These are phyloP conservation scores for Farysia itapuensis DNA, from an alignment of 1,284 basidiomycete genomes.

Conservation along the genomic window DNA sequence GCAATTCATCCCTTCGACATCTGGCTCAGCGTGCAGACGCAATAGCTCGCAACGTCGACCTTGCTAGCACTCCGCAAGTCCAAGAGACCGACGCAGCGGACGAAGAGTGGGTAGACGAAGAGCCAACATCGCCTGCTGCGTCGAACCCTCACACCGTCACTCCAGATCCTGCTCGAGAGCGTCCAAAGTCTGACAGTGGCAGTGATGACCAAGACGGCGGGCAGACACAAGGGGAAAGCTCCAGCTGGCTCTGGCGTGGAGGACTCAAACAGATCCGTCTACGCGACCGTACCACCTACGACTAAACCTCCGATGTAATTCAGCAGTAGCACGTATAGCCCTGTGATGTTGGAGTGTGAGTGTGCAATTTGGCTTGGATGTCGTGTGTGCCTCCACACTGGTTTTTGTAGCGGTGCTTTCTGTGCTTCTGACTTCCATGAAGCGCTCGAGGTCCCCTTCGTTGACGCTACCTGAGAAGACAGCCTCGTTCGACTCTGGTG, in stretches of 20 bases:
- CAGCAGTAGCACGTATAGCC: not conserved
- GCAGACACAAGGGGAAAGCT: constrained; percentile 15
- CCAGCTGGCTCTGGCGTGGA: constrained; percentile 49
- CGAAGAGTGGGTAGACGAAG: constrained; percentile 27
- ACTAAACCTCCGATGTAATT: too few species aligned
- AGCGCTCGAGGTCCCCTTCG: constrained; percentile 27
- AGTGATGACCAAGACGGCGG: constrained; percentile 2
- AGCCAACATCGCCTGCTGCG: not conserved
- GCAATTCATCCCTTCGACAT: constrained; percentile 1
- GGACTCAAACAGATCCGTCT: constrained; percentile 40
- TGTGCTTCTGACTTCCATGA: constrained; percentile 9
- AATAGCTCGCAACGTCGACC: not conserved
- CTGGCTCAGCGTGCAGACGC: not conserved
- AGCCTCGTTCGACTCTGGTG: not conserved
- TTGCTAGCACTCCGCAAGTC: not conserved
- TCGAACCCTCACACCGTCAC: not conserved
- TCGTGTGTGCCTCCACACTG: too few species aligned
- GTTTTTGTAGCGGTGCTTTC: not conserved
- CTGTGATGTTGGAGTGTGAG: too few species aligned
- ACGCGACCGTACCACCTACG: constrained; percentile 43
- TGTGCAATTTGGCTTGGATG: too few species aligned
- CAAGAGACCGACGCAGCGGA: constrained; percentile 5
- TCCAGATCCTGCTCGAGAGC: not conserved
- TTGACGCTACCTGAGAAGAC: not conserved
- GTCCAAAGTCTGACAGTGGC: not conserved